Evolutionary conservation across 805 yeast species (phyloP).

Genomic region (Metschnikowia borealis): DNA sequence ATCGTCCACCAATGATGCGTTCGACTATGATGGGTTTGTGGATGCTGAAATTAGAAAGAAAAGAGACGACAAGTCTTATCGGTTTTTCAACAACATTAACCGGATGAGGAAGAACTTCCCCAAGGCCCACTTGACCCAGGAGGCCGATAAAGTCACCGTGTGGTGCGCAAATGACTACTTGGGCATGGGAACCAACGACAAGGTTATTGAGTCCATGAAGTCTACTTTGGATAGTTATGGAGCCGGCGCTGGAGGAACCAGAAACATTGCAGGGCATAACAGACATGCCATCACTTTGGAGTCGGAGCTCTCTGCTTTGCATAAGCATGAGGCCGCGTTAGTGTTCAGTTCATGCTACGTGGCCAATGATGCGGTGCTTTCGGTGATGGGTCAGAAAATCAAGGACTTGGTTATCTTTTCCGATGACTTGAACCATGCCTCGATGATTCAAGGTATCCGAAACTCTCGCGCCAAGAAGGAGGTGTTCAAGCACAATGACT

Average conservation of each 20-base stretch:
- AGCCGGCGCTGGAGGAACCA: conserved; percentile 98
- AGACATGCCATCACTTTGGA: conserved; percentile 84
- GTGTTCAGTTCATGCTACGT: conserved; percentile 95
- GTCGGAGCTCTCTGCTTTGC: conserved; percentile 81
- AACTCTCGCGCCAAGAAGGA: conserved; percentile 88
- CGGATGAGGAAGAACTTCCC: conserved; percentile 94
- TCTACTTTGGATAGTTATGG: conserved; percentile 83
- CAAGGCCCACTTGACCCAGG: conserved; percentile 74
- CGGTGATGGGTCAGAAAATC: conserved; percentile 85
- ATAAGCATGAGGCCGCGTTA: conserved; percentile 90
- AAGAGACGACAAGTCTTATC: conserved; percentile 84
- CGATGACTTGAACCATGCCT: conserved; percentile 93
- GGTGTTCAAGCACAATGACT: conserved; percentile 86
- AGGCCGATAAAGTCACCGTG: conserved; percentile 85
- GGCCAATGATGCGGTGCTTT: conserved; percentile 92
- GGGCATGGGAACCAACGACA: conserved; percentile 84
- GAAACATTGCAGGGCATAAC: conserved; percentile 98
- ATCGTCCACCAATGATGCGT: conserved; percentile 48
- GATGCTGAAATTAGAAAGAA: conserved; percentile 65
- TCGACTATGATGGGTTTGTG: conserved; percentile 71
- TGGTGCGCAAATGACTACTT: conserved; percentile 99
- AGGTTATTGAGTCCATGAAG: conserved; percentile 74
- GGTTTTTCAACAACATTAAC: conserved; percentile 95
- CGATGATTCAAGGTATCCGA: conserved; percentile 94
- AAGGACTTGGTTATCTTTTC: conserved; percentile 88